Evolutionary conservation across 164 flowering plant species (phyloP), one percentile per base, ranked within the genome.

Genomic region (Liriodendron chinense): DNA sequence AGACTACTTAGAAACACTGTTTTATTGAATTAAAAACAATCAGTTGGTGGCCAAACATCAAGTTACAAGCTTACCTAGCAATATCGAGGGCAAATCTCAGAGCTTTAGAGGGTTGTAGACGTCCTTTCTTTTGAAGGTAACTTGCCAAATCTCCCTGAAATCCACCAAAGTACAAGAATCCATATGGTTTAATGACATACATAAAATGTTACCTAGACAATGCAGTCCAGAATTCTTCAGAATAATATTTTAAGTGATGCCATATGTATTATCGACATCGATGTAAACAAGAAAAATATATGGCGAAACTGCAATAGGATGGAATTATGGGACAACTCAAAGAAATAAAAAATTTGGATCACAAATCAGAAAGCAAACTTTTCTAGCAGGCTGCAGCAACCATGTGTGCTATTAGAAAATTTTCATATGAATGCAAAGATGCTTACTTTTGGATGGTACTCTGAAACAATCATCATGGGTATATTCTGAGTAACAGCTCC

Each of bases 401-500:
- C 12, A 22, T 5, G 10, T 53, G 7, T 34, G 43, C 7, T 16
- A 28, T 3, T 16, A 67, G 26, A 43, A 67, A 26, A 67, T 23
- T 65, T 7, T n/a, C 68, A 65, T 25, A 48, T 34, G 49, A 3
- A 9, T 16, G 57, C 3, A 34, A 20, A 34, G 2, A 18, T 28
- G 22, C 83, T 87, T 89, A 94, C 99, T 82, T 87, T 90, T 75
- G 92, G 82, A 82, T 91, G 94, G 79, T 89, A 90, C 84, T 96
- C 99, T 28, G 83, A 82, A 75, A 94, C 97, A 78, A 96, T 94
- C 99, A 94, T 96, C 98, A 96, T 90, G 48, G 99, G 98, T 28
- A 89, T 76, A 80, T 94, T 94, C 84, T 96, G 99, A 72, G 99
- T 96, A 76, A 94, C 98, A 82, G 97, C 99, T 80, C 99, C 99